A percentile compares a stretch with the other conserved stretches of the same genome.
These are phyloP conservation scores for Medicago ruthenica DNA, from an alignment of 306 rosid genomes.

Conservation along the genomic window DNA sequence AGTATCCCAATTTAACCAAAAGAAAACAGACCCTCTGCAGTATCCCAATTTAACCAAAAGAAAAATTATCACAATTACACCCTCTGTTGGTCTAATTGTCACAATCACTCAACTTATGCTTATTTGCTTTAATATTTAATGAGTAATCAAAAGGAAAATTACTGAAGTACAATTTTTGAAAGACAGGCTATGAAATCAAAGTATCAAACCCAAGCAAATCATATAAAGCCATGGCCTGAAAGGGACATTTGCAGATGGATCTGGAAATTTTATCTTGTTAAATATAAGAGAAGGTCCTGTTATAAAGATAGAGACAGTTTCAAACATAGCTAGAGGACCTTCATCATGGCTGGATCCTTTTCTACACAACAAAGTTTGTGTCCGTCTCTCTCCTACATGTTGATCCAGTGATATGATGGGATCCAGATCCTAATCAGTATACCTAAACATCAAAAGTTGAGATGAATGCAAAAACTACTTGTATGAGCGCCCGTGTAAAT, in stretches of 20 bases:
- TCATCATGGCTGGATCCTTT: slow-evolving; percentile 2
- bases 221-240: slow-evolving; percentile 15
- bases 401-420: not conserved
- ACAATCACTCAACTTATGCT: slow-evolving; percentile 7
- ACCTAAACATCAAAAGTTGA: slow-evolving; percentile 7
- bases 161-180: not conserved
- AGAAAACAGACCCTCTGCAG: not conserved
- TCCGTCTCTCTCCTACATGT: not conserved
- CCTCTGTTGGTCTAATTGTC: not conserved
- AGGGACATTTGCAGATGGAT: slow-evolving; percentile 17
- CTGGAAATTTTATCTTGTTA: not conserved
- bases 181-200: not conserved
- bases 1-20: slow-evolving; percentile 17
- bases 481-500: not conserved
- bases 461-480: not conserved
- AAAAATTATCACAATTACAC: too few relatives aligned
- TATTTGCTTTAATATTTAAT: not conserved
- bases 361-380: not conserved
- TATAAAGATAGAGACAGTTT: not conserved
- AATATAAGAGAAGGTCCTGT: not conserved
- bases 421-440: slow-evolving; percentile 17
- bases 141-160: slow-evolving; percentile 16
- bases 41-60: slow-evolving; percentile 13
- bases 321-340: slow-evolving; percentile 7
- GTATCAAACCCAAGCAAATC: slow-evolving; percentile 9